Evolutionary conservation across 805 yeast genomes (phyloP).

Genomic region (Pichia manshurica): DNA sequence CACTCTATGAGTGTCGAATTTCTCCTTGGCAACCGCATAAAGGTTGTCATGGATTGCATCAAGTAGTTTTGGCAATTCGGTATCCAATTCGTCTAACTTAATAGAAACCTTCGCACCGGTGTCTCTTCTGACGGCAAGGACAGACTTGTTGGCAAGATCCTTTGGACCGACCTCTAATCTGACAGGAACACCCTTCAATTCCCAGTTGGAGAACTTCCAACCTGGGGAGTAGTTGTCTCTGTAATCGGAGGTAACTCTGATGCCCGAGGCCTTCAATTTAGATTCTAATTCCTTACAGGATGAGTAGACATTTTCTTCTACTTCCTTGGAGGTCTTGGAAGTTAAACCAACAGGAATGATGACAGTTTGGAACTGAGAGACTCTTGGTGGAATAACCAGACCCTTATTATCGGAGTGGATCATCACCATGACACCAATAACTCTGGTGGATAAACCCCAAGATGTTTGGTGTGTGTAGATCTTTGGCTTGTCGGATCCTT

Average conservation of each 20-base stretch:
- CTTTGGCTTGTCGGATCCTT: slow-evolving; percentile 79
- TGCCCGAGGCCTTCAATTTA: slow-evolving; percentile 51
- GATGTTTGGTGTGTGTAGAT: slow-evolving; percentile 92
- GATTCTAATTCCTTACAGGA: slow-evolving; percentile 68
- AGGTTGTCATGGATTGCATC: slow-evolving; percentile 76
- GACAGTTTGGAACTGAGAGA: slow-evolving; percentile 86
- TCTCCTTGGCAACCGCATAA: slow-evolving; percentile 71
- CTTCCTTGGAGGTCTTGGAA: slow-evolving; percentile 73
- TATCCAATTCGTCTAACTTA: slow-evolving; percentile 57
- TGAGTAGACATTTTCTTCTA: slow-evolving; percentile 59
- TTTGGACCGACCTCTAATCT: slow-evolving; percentile 96
- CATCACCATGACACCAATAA: slow-evolving; percentile 99
- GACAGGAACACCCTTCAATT: slow-evolving; percentile 90
- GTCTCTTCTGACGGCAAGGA: slow-evolving; percentile 90
- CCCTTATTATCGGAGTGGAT: slow-evolving; percentile 98
- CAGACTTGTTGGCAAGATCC: slow-evolving; percentile 76
- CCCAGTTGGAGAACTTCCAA: slow-evolving; percentile 98
- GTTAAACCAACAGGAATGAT: slow-evolving; percentile 95
- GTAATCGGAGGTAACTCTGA: slow-evolving; percentile 80
- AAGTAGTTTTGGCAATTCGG: slow-evolving; percentile 65
- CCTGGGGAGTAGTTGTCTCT: slow-evolving; percentile 96
- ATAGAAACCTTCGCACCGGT: slow-evolving; percentile 70
- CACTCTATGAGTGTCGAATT: slow-evolving; percentile 80
- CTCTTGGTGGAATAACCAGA: slow-evolving; percentile 94
- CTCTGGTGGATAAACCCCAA: slow-evolving; percentile 98